These are phyloP conservation scores for Sodiomyces alkalinus DNA, from an alignment of 2,329 filamentous ascomycete species.

Conservation along the genomic window DNA sequence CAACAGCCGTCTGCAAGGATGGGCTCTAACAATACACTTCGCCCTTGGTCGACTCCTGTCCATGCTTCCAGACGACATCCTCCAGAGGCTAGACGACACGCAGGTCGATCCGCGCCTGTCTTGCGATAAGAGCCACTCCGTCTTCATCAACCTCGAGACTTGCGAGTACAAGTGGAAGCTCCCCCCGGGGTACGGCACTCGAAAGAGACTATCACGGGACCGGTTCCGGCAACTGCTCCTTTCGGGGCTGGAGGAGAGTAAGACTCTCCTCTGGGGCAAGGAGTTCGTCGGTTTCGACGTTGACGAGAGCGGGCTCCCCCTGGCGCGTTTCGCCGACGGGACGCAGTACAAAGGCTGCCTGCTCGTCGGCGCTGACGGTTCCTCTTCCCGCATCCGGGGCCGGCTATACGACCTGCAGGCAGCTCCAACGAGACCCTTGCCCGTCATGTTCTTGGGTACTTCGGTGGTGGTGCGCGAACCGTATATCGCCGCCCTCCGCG, in stretches of 20 bases:
- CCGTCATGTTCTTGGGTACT: slow-evolving; percentile 21
- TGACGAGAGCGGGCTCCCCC: no score
- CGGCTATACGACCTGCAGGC: no score
- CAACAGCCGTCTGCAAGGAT: slow-evolving; percentile 26
- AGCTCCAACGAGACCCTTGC: no score
- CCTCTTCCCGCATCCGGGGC: slow-evolving; percentile 16
- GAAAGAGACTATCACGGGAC: slow-evolving; percentile 20
- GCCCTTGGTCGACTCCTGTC: slow-evolving; percentile 20
- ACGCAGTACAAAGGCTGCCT: slow-evolving; percentile 16
- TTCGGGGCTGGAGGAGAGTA: slow-evolving; percentile 13
- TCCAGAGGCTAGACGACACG: slow-evolving; percentile 11
- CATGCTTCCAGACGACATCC: slow-evolving; percentile 11
- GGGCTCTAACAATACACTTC: slow-evolving; percentile 48
- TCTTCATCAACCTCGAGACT: slow-evolving; percentile 24
- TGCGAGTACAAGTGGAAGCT: slow-evolving; percentile 22
- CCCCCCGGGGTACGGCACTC: slow-evolving; percentile 18
- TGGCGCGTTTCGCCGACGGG: slow-evolving; percentile 17
- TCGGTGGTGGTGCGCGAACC: slow-evolving; percentile 20
- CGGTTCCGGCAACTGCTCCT: slow-evolving; percentile 17
- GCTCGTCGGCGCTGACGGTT: slow-evolving; percentile 25
- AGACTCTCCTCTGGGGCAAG: slow-evolving; percentile 14
- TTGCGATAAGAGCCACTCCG: slow-evolving; percentile 22
- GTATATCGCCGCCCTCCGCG: slow-evolving; percentile 22
- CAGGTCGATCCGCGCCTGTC: slow-evolving; percentile 17
- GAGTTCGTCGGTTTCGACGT: no score